A percentile compares a stretch with the other conserved stretches of the same genome.
Conservation (phyloP, 202 grass and related monocot genomes). For the Setaria italica region DNA sequence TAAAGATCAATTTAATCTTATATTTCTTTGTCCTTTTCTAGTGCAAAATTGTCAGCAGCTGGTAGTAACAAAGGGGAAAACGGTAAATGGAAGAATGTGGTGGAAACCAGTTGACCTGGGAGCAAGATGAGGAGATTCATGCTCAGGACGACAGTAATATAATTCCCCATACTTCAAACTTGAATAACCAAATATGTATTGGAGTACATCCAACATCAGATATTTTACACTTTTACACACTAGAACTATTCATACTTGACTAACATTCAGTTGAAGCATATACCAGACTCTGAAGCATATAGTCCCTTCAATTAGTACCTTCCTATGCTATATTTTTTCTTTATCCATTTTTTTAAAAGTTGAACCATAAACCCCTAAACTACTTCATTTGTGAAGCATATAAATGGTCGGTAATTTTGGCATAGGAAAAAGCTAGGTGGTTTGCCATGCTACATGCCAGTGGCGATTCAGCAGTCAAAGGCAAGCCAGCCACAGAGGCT, state of each 20-base stretch:
- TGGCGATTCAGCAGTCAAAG: not conserved
- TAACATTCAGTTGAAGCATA: slow-evolving; percentile 25
- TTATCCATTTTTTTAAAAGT: not conserved
- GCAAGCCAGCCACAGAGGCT: not conserved
- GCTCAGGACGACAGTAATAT: not conserved
- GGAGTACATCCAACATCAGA: not conserved
- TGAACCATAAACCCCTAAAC: not conserved
- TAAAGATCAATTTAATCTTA: not conserved
- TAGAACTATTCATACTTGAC: not conserved
- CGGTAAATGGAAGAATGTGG: not conserved
- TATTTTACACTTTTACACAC: slow-evolving; percentile 17
- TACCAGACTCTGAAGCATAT: not conserved
- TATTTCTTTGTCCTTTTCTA: not conserved
- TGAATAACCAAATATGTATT: slow-evolving; percentile 10
- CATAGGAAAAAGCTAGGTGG: not conserved
- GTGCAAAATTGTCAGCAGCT: not conserved
- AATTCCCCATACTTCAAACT: slow-evolving; percentile 2
- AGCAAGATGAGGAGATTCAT: not conserved
- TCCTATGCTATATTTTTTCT: not conserved
- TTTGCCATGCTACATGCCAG: not conserved
- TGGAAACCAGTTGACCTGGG: not conserved
- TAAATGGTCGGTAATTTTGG: not conserved
- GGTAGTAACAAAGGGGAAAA: not conserved
- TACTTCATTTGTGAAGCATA: slow-evolving; percentile 6
- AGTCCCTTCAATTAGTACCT: not conserved